Evolutionary conservation across 2,329 filamentous ascomycete genomes (phyloP), one percentile per base, ranked within the genome.

Genomic region (Colletotrichum aenigma): DNA sequence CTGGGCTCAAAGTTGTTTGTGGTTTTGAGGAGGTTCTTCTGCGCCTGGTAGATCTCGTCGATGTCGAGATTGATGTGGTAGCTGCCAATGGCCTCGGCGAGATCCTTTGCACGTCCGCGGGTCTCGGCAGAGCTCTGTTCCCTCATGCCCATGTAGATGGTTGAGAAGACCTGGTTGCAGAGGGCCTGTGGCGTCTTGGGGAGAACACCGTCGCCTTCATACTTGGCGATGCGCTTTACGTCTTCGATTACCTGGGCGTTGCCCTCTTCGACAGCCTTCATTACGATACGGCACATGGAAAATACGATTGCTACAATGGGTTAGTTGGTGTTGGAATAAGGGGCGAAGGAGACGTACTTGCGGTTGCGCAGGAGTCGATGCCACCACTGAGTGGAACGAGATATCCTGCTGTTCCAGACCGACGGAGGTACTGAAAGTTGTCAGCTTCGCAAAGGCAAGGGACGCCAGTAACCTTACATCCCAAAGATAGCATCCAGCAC

Each of bases 31-130:
- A 95, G 84, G 58, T 88, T 88, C 78, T 90, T 91, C 67, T 92
- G 86, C 0, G 93, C 90, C 24, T 89, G 86, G 76, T 92, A 91
- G 10, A 93, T 88, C 3, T 88, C 88, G 80, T 96, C 95, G 72
- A 96, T 95, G 79, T 95, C 91, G 60, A 95, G 86, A 80, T 96
- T 90, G 6, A 91, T 88, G 81, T 97, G 95, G 80, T 95, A 93
- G 18, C 90, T 88, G 4, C 94, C 94, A 68, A 96, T 95, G 6
- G 86, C 88, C 6, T 86, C 80, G 6, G 89, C 82, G 1, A 96
- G 87, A 1, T 89, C 87, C 80, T 90, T 90, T 2, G 95, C 93
- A 32, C 95, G 88, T 62, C 88, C 86, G 12, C 94, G 86, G 0
- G 94, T 96, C 77, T 95, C 93, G 56, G 86, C 85, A 28, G 89